These are phyloP conservation scores for Ustilago trichophora DNA, from an alignment of 1,284 basidiomycete species.

Conservation along the genomic window DNA sequence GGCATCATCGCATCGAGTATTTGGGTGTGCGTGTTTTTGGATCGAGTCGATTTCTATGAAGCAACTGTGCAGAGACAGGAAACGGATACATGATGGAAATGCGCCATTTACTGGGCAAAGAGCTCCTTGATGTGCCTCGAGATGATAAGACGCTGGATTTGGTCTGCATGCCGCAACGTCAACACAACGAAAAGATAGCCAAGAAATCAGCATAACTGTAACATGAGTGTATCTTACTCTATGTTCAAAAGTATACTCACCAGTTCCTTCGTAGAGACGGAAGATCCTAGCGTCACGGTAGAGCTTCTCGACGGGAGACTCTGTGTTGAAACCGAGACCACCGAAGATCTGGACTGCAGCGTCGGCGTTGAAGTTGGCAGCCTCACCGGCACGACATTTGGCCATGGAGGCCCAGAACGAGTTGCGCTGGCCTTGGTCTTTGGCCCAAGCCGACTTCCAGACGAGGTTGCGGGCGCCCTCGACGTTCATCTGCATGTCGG, in stretches of 20 bases:
- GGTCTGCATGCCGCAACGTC: too few relatives aligned
- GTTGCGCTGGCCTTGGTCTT: slow-evolving; percentile 70
- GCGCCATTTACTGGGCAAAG: slow-evolving; percentile 50
- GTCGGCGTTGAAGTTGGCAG: slow-evolving; percentile 56
- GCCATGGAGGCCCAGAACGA: slow-evolving; percentile 72
- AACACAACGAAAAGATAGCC: too few relatives aligned
- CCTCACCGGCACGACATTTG: slow-evolving; percentile 69
- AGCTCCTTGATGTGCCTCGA: slow-evolving; percentile 59
- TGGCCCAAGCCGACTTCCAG: slow-evolving; percentile 70
- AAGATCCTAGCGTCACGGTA: slow-evolving; percentile 67
- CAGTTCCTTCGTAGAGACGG: slow-evolving; percentile 63
- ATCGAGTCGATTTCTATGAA: too few relatives aligned
- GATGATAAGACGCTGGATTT: slow-evolving; percentile 64
- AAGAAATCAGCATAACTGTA: too few relatives aligned
- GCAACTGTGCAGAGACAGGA: too few relatives aligned
- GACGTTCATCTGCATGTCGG: slow-evolving; percentile 72
- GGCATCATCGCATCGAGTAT: too few relatives aligned
- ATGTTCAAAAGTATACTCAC: too few relatives aligned
- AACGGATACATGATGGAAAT: too few relatives aligned
- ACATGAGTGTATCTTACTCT: too few relatives aligned
- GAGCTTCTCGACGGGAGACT: slow-evolving; percentile 72
- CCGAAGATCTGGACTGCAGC: slow-evolving; percentile 69
- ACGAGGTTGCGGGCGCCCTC: slow-evolving; percentile 70
- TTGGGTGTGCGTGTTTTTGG: too few relatives aligned
- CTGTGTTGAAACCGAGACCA: slow-evolving; percentile 71